These are phyloP conservation scores for Verticillium albo-atrum DNA, from an alignment of 2,329 filamentous ascomycete species.

Conservation along the genomic window DNA sequence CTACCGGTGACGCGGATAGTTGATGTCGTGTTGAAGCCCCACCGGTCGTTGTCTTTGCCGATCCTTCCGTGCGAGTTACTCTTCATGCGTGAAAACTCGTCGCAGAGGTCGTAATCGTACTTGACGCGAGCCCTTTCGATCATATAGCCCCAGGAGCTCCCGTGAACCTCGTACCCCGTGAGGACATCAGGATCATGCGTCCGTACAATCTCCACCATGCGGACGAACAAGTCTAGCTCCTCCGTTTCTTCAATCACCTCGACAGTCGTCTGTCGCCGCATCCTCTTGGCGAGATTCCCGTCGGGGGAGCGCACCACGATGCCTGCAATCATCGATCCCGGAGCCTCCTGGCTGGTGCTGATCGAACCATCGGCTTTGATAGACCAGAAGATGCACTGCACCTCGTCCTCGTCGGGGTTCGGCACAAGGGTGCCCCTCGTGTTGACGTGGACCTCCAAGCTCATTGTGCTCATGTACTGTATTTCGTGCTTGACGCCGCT, in stretches of 20 bases:
- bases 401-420: constrained; percentile 85
- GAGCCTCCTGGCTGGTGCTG: constrained; percentile 39
- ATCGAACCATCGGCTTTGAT: constrained; percentile 70
- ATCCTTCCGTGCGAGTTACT: constrained; percentile 76
- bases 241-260: constrained; percentile 71
- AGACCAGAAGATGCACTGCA: constrained; percentile 88
- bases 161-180: constrained; percentile 92
- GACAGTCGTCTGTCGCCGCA: constrained; percentile 56
- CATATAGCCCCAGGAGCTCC: constrained; percentile 90
- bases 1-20: constrained; percentile 89
- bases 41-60: constrained; percentile 80
- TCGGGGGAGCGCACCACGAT: constrained; percentile 68
- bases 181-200: constrained; percentile 84
- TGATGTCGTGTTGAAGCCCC: constrained; percentile 92
- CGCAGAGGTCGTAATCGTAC: constrained; percentile 86
- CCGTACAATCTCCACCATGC: constrained; percentile 83
- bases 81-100: constrained; percentile 88
- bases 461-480: constrained; percentile 97
- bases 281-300: constrained; percentile 51
- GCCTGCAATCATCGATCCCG: constrained; percentile 55
- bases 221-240: constrained; percentile 79
- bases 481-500: constrained; percentile 77
- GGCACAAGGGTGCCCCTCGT: constrained; percentile 76
- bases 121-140: constrained; percentile 83
- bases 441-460: constrained; percentile 87